Percentiles rank a stretch among this genome's conserved stretches.
These are phyloP conservation scores for Chrysoporthe cubensis DNA, from an alignment of 2,329 filamentous ascomycete species.

Conservation along the genomic window DNA sequence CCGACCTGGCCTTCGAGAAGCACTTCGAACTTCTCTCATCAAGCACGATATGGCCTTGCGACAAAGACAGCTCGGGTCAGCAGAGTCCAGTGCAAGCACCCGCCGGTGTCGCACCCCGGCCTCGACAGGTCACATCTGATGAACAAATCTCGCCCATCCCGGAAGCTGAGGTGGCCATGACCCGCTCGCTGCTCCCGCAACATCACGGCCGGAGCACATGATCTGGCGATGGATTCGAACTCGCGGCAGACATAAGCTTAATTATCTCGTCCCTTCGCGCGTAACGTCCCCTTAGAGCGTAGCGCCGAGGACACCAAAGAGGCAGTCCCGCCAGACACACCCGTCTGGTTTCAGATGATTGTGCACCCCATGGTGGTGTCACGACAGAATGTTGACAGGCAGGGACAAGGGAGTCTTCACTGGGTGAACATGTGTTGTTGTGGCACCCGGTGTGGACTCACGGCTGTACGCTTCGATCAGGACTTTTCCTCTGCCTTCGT, in stretches of 20 bases:
- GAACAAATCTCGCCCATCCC: not conserved
- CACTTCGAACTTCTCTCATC: not conserved
- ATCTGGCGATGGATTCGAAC: constrained; percentile 14
- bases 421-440: constrained; percentile 26
- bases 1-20: constrained; percentile 3
- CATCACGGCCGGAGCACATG: constrained; percentile 3
- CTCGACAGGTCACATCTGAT: constrained; percentile 25
- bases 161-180: not conserved
- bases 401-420: constrained; percentile 29
- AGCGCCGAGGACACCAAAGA: constrained; percentile 22
- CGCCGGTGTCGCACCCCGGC: constrained; percentile 22
- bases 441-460: constrained; percentile 34
- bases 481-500: constrained; percentile 35
- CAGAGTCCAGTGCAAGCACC: constrained; percentile 12
- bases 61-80: constrained; percentile 7
- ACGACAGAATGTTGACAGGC: constrained; percentile 41
- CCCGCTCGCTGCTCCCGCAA: not conserved
- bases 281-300: constrained; percentile 21
- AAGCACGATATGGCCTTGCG: constrained; percentile 10
- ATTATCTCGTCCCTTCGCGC: constrained; percentile 14
- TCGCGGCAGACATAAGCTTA: constrained; percentile 28
- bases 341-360: constrained; percentile 39
- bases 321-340: constrained; percentile 24
- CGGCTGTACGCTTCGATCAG: constrained; percentile 44
- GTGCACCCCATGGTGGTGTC: constrained; percentile 36